Base-by-base conservation (phyloP, 768 basidiomycete genomes). In the Kwoniella sp. region DNA sequence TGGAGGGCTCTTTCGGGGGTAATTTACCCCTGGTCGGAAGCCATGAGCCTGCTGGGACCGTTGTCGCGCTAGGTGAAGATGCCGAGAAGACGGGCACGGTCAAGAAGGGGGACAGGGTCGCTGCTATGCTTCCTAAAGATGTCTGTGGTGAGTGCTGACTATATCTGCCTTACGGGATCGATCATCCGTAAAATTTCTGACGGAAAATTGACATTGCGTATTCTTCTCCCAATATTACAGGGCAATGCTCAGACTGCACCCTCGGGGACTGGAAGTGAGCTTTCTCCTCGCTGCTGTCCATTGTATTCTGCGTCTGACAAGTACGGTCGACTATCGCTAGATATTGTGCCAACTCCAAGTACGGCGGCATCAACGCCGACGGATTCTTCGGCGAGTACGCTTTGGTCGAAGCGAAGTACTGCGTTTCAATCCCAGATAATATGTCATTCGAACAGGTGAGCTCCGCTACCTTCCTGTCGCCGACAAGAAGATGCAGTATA, bases 1-100 rank as follows among this genome's bases (percentile, higher is more conserved):
- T 60, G 22, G 57, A 64, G 12, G 63, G 47, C 8, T 28, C 26
- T 31, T 64, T 60, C 12, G 64, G 57, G 2, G 64, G 48, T 1
- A 26, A 25, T 22, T 62, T 62, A 13, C 69, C 69, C 7, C 4
- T 68, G 11, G 53, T 59, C 4, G 70, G 70, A 4, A 58, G 59
- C 25, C 70, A 71, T 34, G 70, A 71, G 48, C 70, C 70, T 26
- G 63, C 70, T 17, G 70, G 70, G 20, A 68, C 61, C 3, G 55
- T 71, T 7, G 66, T 68, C 8, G 56, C 30, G 13, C 29, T 66
- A 2, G 63, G 58, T 4, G 22, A 61, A 15, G 64, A 57, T 15
- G 54, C 60, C 2, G 54, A 60, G 38, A 55, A 25, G 45, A 52
- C 13, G 2, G 63, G 58, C 2, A 45, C 23, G 20, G 15, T 59